Conservation (phyloP, 2,329 filamentous ascomycete genomes). For the Epichloe elymi region DNA sequence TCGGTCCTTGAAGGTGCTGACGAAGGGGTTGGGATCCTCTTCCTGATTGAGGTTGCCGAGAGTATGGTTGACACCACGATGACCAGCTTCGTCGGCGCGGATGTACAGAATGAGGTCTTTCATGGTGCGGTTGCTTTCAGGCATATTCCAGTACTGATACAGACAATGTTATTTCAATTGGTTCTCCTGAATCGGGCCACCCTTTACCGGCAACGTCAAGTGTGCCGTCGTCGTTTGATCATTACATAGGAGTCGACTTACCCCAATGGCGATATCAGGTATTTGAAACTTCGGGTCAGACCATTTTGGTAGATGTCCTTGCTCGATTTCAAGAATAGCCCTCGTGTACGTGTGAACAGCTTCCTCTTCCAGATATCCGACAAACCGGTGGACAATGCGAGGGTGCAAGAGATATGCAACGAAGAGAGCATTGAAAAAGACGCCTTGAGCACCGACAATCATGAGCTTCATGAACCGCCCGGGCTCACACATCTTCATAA, state of each 20-base stretch:
- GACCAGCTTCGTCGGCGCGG: conserved; percentile 76
- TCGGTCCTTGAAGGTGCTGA: conserved; percentile 64
- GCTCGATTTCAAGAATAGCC: conserved; percentile 75
- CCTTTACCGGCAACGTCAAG: too few relatives aligned
- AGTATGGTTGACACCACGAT: conserved; percentile 93
- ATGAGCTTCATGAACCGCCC: conserved; percentile 84
- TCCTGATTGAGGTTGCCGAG: conserved; percentile 76
- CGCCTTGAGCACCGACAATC: conserved; percentile 84
- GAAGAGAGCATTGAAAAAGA: conserved; percentile 95
- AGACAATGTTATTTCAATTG: neutral
- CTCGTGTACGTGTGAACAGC: conserved; percentile 92
- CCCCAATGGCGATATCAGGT: conserved; percentile 72
- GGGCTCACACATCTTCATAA: conserved; percentile 68
- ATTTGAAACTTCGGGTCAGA: conserved; percentile 53
- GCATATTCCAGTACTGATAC: conserved; percentile 76
- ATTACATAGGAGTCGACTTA: conserved; percentile 9
- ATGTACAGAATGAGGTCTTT: conserved; percentile 78
- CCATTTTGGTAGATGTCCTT: conserved; percentile 76
- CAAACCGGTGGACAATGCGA: conserved; percentile 83
- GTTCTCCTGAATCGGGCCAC: too few relatives aligned
- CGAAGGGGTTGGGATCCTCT: conserved; percentile 85
- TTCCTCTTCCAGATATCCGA: conserved; percentile 94
- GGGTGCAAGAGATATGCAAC: conserved; percentile 77
- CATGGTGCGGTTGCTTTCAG: conserved; percentile 71
- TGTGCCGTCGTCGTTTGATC: too few relatives aligned